A percentile compares a stretch with the other conserved stretches of the same genome.
phyloP scores from a whole-genome alignment of 176 grass and related monocot species.

The Saccharum spontaneum region DNA sequence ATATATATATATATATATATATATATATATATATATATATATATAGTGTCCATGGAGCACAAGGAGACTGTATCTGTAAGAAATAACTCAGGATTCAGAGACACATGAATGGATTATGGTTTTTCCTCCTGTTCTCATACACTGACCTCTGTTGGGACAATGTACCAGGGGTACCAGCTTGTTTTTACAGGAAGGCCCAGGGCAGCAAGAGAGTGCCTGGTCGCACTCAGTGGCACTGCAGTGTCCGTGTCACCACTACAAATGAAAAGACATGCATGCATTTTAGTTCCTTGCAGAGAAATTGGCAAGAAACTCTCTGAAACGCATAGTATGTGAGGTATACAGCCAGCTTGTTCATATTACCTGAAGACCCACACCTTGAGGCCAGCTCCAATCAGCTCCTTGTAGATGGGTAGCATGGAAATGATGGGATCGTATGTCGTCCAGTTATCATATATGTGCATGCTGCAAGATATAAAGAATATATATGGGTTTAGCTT shows the following conservation, averaged over 20 bases:
- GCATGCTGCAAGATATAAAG: background rate
- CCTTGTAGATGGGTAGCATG: slow-evolving; percentile 54
- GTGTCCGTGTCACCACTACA: background rate
- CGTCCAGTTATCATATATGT: slow-evolving; percentile 32
- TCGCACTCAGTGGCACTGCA: background rate
- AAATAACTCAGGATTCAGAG: background rate
- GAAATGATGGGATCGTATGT: slow-evolving; percentile 34
- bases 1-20: no score
- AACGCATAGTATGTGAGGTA: background rate
- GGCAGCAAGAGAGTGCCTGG: background rate
- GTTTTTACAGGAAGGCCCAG: background rate
- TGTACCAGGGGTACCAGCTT: slow-evolving; percentile 2
- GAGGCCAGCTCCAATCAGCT: slow-evolving; percentile 47
- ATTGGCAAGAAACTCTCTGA: no score
- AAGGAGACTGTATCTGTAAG: background rate
- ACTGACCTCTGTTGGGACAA: background rate
- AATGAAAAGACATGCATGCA: background rate
- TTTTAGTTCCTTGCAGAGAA: background rate
- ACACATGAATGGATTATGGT: background rate
- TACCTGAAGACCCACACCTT: slow-evolving; percentile 67
- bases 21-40: no score
- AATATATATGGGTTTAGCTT: no score
- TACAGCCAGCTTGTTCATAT: background rate
- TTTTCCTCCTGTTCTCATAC: background rate
- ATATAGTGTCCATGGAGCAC: background rate